Percentiles rank a stretch among this genome's conserved stretches.
These are phyloP conservation scores for Tylopilus vinaceipallidus DNA, from an alignment of 768 basidiomycete species.

Conservation along the genomic window DNA sequence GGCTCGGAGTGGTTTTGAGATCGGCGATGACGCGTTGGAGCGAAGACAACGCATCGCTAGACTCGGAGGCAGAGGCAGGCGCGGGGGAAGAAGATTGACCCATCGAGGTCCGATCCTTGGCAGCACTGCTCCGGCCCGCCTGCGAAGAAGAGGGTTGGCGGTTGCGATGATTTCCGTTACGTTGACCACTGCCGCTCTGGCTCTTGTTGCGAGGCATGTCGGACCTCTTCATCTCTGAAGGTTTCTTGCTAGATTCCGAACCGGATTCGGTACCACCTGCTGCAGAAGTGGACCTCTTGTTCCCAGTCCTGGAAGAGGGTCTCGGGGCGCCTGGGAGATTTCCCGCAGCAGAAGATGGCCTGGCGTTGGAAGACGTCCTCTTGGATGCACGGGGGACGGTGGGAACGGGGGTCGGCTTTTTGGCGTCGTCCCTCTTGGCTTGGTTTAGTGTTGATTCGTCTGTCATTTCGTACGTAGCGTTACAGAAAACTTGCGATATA, in stretches of 20 bases:
- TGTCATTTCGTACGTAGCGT: constrained; percentile 85
- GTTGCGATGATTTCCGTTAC: constrained; percentile 53
- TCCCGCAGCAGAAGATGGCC: constrained; percentile 41
- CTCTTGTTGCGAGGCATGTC: constrained; percentile 50
- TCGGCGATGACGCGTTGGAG: constrained; percentile 94
- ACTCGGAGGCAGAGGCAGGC: constrained; percentile 53
- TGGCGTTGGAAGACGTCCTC: constrained; percentile 49
- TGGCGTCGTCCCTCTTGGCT: constrained; percentile 68
- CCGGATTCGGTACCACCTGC: constrained; percentile 58
- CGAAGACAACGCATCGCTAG: constrained; percentile 79
- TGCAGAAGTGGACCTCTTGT: constrained; percentile 50
- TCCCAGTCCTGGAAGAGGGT: constrained; percentile 65
- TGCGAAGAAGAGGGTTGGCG: constrained; percentile 58
- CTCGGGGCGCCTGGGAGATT: constrained; percentile 47
- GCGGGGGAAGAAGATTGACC: constrained; percentile 43
- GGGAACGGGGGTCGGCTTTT: constrained; percentile 49
- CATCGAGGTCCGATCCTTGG: constrained; percentile 46
- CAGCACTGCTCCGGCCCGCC: constrained; percentile 48
- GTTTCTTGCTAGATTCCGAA: constrained; percentile 69
- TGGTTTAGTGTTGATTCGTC: constrained; percentile 59
- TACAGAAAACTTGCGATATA: constrained; percentile 36
- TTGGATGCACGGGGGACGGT: constrained; percentile 55
- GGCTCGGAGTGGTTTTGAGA: constrained; percentile 75
- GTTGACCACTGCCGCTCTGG: constrained; percentile 45
- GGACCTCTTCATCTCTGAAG: constrained; percentile 53